Evolutionary conservation across 2,329 filamentous ascomycete species (phyloP).

Genomic region (Fusarium sp.): DNA sequence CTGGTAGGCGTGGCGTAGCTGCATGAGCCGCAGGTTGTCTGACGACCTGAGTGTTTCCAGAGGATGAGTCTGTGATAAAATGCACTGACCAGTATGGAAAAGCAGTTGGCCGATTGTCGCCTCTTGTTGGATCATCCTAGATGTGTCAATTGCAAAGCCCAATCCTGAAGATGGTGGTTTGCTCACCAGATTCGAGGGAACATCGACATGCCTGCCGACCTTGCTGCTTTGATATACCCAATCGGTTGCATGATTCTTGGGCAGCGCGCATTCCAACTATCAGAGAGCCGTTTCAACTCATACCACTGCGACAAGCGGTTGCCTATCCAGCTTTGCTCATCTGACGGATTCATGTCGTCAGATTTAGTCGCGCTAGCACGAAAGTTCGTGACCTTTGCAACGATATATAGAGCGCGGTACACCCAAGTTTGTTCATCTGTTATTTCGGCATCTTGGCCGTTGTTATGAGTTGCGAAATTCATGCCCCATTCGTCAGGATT

Average conservation of each 20-base stretch:
- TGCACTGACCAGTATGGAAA: constrained; percentile 87
- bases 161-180: not conserved
- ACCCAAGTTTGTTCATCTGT: constrained; percentile 80
- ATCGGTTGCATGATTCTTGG: constrained; percentile 91
- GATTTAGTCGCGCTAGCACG: constrained; percentile 76
- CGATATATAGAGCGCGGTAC: constrained; percentile 87
- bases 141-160: constrained; percentile 2
- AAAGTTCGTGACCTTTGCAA: constrained; percentile 90
- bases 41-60: constrained; percentile 69
- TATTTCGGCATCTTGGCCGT: constrained; percentile 62
- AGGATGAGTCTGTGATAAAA: constrained; percentile 85
- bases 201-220: constrained; percentile 75
- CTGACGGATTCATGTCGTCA: constrained; percentile 70
- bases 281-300: constrained; percentile 82
- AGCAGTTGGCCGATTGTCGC: constrained; percentile 87
- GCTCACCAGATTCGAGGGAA: constrained; percentile 89
- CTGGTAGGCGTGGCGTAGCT: constrained; percentile 81
- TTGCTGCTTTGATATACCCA: constrained; percentile 78
- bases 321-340: constrained; percentile 73
- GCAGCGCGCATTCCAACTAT: constrained; percentile 82
- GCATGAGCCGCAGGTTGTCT: constrained; percentile 77
- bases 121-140: constrained; percentile 83
- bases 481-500: constrained; percentile 92
- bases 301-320: constrained; percentile 82
- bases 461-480: constrained; percentile 72